A percentile compares a stretch with the other conserved stretches of the same genome.
phyloP scores from a whole-genome alignment of 345 rosid genomes.

The Aurinia saxatilis region DNA sequence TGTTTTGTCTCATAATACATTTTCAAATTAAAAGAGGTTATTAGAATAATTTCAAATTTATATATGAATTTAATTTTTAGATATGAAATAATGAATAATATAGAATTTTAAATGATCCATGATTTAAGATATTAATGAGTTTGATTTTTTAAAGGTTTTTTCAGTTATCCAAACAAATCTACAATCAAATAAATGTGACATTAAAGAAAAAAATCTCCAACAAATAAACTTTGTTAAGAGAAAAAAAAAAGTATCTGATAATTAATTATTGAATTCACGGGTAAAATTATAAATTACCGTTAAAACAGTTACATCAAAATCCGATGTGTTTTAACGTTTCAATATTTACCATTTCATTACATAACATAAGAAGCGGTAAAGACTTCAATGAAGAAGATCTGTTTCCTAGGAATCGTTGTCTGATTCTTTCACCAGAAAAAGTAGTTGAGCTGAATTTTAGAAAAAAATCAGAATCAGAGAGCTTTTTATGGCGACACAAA shows the following conservation, averaged over 20 bases:
- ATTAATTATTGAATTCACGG: not conserved
- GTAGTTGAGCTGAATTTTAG: conserved; percentile 10
- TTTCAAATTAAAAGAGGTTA: too few species aligned
- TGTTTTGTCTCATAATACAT: too few species aligned
- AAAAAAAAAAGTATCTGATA: not conserved
- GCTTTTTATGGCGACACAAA: conserved; percentile 39
- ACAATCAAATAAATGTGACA: not conserved
- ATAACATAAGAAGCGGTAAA: conserved; percentile 5
- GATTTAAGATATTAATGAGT: too few species aligned
- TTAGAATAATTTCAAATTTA: too few species aligned
- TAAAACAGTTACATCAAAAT: not conserved
- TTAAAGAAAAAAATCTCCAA: not conserved
- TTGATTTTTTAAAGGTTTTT: too few species aligned
- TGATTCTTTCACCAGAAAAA: not conserved
- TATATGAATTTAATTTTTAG: too few species aligned
- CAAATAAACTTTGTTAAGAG: not conserved
- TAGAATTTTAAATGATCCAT: too few species aligned
- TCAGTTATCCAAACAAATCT: not conserved
- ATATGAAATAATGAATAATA: too few species aligned
- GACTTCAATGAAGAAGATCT: conserved; percentile 2
- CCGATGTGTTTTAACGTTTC: not conserved
- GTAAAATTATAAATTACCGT: conserved; percentile 15
- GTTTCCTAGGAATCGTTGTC: not conserved
- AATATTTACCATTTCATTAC: conserved; percentile 22
- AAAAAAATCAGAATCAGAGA: not conserved